Base-by-base conservation (phyloP, 2,329 filamentous ascomycete species). In the Fusarium sp. region DNA sequence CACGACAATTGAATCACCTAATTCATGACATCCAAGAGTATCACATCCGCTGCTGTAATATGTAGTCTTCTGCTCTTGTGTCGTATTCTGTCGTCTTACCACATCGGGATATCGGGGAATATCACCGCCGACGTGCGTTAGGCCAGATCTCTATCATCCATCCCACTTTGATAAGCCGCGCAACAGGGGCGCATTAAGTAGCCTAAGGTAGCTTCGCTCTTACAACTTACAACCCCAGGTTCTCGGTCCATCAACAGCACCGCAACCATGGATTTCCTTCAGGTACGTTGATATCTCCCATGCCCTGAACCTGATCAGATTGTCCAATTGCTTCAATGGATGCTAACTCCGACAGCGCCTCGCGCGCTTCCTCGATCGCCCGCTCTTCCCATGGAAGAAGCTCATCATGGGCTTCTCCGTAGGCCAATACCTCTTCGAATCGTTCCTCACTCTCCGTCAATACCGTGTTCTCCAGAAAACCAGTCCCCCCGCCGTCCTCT, bases 361-460 rank as follows among this genome's bases (percentile, higher is more conserved):
- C 76, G 94, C 94, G 80, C 90, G 90, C 82, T 91, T 93, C 83
- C 92, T 98, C 78, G 96, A 99, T 86, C 91, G 93, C 79, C 95
- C 95, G 65, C 87, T 93, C 79, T 97, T 98, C 85, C 95, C 96
- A 61, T 99, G 96, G 96, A 99, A 98, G 90, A 93, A 91, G 81
- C 90, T 99, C 78, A 95, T 99, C 78, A 89, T 98, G 77, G 93
- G 94, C 78, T 99, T 99, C 85, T 97, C 94, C 35, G 82, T 98
- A 77, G 94, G 93, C 69, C 94, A 99, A 81, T 98, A 94, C 82
- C 84, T 94, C 60, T 91, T 99, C 79, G 96, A 99, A 82, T 91
- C 94, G 48, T 93, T 95, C 84, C 90, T 99, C 59, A 94, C 94
- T 31, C 86, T 94, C 76, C 94, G 96, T 64, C 96, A 99, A 82